These are phyloP conservation scores for Pseudogymnoascus sp. DNA, from an alignment of 2,329 filamentous ascomycete genomes.

Conservation along the genomic window DNA sequence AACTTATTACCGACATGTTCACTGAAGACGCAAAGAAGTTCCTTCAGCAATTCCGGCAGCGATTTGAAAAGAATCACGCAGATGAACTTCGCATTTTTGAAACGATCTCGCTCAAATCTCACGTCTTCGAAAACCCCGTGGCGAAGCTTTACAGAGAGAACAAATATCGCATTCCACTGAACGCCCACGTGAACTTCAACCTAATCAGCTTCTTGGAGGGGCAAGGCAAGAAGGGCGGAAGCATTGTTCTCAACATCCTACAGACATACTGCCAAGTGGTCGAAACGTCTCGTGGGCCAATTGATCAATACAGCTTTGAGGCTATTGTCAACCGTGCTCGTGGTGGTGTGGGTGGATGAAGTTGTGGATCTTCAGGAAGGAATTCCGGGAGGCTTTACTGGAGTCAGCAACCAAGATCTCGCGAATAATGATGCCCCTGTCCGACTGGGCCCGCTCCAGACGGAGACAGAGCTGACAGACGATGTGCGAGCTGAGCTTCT, in stretches of 20 bases:
- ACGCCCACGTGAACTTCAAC: slow-evolving; percentile 72
- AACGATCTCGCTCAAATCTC: slow-evolving; percentile 67
- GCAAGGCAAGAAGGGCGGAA: slow-evolving; percentile 75
- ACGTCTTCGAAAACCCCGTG: slow-evolving; percentile 69
- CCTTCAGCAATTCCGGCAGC: slow-evolving; percentile 56
- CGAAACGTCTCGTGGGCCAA: slow-evolving; percentile 53
- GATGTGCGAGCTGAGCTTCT: slow-evolving; percentile 84
- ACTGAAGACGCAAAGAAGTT: slow-evolving; percentile 67
- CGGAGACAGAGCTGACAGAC: slow-evolving; percentile 74
- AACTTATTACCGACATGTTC: slow-evolving; percentile 67
- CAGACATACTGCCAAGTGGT: slow-evolving; percentile 53
- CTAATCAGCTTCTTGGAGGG: slow-evolving; percentile 84
- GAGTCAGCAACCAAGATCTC: slow-evolving; percentile 54
- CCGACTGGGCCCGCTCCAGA: slow-evolving; percentile 72
- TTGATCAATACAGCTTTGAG: slow-evolving; percentile 58
- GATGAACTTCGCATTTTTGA: slow-evolving; percentile 75
- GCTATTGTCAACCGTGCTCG: slow-evolving; percentile 51
- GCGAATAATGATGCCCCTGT: slow-evolving; percentile 53
- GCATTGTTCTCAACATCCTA: slow-evolving; percentile 69
- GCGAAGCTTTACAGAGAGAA: slow-evolving; percentile 76
- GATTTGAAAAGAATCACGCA: slow-evolving; percentile 71
- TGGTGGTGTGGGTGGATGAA: slow-evolving; percentile 55
- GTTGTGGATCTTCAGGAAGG: slow-evolving; percentile 54
- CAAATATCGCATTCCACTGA: slow-evolving; percentile 87
- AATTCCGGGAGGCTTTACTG: slow-evolving; percentile 55